Evolutionary conservation across 176 grass and related monocot genomes (phyloP).

Genomic region (Oryza meridionalis): DNA sequence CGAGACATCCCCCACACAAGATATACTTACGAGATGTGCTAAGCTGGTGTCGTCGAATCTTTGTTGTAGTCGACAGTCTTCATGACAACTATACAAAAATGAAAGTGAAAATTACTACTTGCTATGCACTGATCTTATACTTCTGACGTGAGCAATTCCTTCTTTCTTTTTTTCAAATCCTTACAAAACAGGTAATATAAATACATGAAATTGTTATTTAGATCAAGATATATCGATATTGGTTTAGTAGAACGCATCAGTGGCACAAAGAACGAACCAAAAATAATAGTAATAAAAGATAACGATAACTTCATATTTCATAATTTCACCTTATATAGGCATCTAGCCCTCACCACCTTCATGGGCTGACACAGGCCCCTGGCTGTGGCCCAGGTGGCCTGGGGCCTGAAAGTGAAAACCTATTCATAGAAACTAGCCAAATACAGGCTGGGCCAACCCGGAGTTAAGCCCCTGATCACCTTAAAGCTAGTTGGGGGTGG

Average conservation of each 20-base stretch:
- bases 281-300: neutral
- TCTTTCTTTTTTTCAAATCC: too few relatives aligned
- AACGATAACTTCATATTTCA: neutral
- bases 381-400: neutral
- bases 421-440: neutral
- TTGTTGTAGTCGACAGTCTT: slow-evolving; percentile 3
- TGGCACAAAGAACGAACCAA: neutral
- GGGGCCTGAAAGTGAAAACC: neutral
- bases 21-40: neutral
- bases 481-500: neutral
- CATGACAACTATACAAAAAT: neutral
- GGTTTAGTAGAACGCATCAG: neutral
- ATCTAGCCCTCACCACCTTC: neutral
- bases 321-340: neutral
- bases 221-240: neutral
- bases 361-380: neutral
- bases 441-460: neutral
- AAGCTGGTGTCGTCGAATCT: neutral
- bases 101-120: neutral
- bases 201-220: neutral
- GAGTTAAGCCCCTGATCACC: neutral
- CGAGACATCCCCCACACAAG: neutral
- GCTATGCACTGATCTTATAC: neutral
- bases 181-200: neutral
- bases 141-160: neutral